Conservation (phyloP, 176 grass and related monocot species). For the Rhynchospora tenuis region DNA sequence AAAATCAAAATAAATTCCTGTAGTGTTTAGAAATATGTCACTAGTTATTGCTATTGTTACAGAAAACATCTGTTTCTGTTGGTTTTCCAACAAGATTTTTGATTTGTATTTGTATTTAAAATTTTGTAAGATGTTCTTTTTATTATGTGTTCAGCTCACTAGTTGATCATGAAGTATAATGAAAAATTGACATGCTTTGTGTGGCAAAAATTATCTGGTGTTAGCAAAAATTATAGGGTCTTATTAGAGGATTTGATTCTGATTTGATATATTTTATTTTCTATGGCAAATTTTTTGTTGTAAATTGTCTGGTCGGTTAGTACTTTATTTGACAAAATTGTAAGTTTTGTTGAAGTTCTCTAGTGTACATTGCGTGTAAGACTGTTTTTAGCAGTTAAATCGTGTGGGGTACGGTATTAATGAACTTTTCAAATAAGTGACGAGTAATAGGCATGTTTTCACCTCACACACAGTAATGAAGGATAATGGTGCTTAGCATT, state of each 20-base stretch:
- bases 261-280: no score
- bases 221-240: background rate
- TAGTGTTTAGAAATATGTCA: background rate
- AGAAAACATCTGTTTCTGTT: background rate
- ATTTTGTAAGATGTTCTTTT: slow-evolving; percentile 4
- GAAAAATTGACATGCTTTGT: background rate
- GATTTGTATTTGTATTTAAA: slow-evolving; percentile 7
- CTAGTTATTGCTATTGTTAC: background rate
- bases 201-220: background rate
- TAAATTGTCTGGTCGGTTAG: no score
- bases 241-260: background rate
- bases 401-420: background rate
- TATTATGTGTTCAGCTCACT: background rate
- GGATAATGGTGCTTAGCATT: background rate
- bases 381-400: no score
- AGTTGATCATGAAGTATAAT: background rate
- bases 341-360: no score
- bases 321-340: no score
- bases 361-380: no score
- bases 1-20: background rate
- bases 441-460: background rate
- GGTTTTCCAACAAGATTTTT: slow-evolving; percentile 6
- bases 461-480: background rate
- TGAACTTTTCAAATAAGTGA: background rate
- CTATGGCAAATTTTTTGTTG: no score